A percentile compares a stretch with the other conserved stretches of the same genome.
phyloP scores from a whole-genome alignment of 1,284 basidiomycete species.

The Fomitopsis schrenkii region DNA sequence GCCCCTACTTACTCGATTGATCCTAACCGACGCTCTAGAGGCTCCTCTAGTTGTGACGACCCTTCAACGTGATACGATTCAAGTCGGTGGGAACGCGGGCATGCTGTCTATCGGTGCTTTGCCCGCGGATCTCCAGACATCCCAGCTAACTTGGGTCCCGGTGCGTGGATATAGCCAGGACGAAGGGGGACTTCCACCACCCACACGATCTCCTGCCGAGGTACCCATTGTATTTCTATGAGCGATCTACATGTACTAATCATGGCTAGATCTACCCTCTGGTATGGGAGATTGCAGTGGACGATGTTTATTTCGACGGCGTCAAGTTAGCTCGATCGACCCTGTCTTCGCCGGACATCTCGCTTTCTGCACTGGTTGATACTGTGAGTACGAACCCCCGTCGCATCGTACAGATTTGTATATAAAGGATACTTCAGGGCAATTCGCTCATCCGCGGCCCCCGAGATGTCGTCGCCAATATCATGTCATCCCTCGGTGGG shows the following conservation, averaged over 20 bases:
- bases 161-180: constrained; percentile 31
- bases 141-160: constrained; percentile 34
- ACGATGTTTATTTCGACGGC: constrained; percentile 54
- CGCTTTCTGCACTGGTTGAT: constrained; percentile 46
- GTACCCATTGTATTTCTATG: constrained; percentile 16
- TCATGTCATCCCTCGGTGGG: constrained; percentile 29
- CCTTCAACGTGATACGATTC: constrained; percentile 35
- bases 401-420: background rate
- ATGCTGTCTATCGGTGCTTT: constrained; percentile 37
- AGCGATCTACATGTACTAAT: background rate
- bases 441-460: constrained; percentile 37
- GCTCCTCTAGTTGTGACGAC: constrained; percentile 26
- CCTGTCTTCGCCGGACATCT: constrained; percentile 29
- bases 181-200: constrained; percentile 33
- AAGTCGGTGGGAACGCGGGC: constrained; percentile 33
- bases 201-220: constrained; percentile 30
- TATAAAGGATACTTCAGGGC: constrained; percentile 21
- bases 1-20: constrained; percentile 26
- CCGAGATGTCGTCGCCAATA: constrained; percentile 32
- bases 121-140: constrained; percentile 29
- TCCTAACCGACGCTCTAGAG: constrained; percentile 15
- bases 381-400: constrained; percentile 32
- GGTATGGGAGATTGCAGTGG: constrained; percentile 53
- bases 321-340: constrained; percentile 39
- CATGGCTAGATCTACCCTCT: constrained; percentile 26